phyloP scores from a whole-genome alignment of 352 stramenopile species.

The Globisporangium nagaii region DNA sequence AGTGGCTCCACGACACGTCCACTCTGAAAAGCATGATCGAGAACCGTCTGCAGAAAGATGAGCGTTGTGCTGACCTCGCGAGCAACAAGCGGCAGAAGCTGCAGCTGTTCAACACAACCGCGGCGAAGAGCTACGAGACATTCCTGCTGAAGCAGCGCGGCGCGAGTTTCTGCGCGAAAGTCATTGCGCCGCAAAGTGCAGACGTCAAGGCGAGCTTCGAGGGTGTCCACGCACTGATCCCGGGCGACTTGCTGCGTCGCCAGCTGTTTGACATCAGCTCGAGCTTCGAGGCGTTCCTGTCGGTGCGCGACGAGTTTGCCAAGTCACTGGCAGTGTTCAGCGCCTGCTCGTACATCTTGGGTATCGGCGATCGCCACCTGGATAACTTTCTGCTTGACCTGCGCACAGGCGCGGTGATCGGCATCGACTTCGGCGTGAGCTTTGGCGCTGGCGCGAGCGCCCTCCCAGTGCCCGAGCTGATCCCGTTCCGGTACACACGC shows the following conservation, averaged over 20 bases:
- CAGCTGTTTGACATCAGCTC: conserved; percentile 67
- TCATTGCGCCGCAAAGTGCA: conserved; percentile 36
- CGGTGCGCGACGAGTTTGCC: conserved; percentile 79
- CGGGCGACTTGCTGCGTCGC: conserved; percentile 64
- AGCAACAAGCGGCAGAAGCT: conserved; percentile 71
- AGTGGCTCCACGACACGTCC: conserved; percentile 74
- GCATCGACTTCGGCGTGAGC: conserved; percentile 91
- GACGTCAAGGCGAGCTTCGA: conserved; percentile 54
- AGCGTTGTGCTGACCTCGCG: conserved; percentile 42
- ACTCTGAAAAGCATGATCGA: conserved; percentile 82
- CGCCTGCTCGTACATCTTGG: conserved; percentile 84
- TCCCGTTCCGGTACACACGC: conserved; percentile 86
- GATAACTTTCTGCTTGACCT: conserved; percentile 90
- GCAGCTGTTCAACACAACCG: conserved; percentile 71
- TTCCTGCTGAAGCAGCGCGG: conserved; percentile 74
- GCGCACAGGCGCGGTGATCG: conserved; percentile 66
- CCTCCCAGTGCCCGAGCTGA: conserved; percentile 85
- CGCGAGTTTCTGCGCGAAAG: conserved; percentile 61
- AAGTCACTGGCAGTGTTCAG: conserved; percentile 82
- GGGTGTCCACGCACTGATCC: conserved; percentile 60
- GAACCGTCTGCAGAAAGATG: conserved; percentile 55
- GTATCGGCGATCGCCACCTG: conserved; percentile 89
- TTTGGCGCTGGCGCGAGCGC: conserved; percentile 84
- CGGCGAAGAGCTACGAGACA: conserved; percentile 64
- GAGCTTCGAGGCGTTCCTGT: conserved; percentile 79